phyloP scores from a whole-genome alignment of 2,329 filamentous ascomycete species.

The Aureobasidium sp. region DNA sequence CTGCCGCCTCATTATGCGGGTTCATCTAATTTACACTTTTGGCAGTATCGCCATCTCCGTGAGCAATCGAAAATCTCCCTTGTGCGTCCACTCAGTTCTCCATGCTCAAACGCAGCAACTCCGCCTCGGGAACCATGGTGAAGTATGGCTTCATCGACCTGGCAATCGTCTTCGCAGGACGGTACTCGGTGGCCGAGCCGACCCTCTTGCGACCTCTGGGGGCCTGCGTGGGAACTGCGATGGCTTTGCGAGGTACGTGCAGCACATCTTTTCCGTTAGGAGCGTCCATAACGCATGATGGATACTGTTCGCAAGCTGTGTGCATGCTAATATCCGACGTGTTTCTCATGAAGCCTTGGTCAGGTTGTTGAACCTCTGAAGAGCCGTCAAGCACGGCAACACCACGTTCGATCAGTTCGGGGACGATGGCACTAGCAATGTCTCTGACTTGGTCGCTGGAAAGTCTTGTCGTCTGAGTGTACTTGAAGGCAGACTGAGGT shows the following conservation, averaged over 20 bases:
- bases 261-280: slow-evolving; percentile 5
- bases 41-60: not conserved
- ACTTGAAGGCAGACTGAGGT: not conserved
- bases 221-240: not conserved
- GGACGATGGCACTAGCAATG: slow-evolving; percentile 22
- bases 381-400: not conserved
- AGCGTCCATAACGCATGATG: slow-evolving; percentile 26
- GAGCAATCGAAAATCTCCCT: not conserved
- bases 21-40: not conserved
- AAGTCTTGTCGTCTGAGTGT: slow-evolving; percentile 13
- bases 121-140: not conserved
- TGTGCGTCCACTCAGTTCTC: not conserved
- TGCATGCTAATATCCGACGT: slow-evolving; percentile 32
- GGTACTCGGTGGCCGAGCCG: not conserved
- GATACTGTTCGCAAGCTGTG: slow-evolving; percentile 25
- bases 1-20: not conserved
- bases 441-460: slow-evolving; percentile 26
- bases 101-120: not conserved
- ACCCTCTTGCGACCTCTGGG: not conserved
- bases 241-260: not conserved
- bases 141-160: not conserved
- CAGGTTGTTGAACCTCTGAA: not conserved
- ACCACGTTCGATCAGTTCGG: not conserved
- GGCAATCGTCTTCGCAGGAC: not conserved
- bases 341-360: not conserved